phyloP scores from a whole-genome alignment of 331 rosid genomes.

The Telfairia occidentalis region DNA sequence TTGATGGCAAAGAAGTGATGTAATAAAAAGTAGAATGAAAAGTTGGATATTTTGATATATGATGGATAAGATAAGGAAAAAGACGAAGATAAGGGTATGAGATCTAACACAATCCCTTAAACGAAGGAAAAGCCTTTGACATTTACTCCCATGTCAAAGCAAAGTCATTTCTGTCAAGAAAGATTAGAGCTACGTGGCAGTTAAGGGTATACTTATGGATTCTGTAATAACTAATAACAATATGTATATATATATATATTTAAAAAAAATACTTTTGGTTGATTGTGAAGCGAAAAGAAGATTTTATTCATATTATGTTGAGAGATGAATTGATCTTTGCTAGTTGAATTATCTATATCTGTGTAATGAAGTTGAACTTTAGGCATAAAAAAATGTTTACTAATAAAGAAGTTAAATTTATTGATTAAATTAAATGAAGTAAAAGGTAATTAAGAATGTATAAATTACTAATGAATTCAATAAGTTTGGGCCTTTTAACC shows the following conservation, averaged over 20 bases:
- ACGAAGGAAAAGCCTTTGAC: conserved; percentile 9
- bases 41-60: neutral
- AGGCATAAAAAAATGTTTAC: neutral
- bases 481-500: neutral
- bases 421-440: neutral
- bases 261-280: neutral
- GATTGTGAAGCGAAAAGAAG: neutral
- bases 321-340: too few relatives aligned
- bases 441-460: neutral
- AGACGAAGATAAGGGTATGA: neutral
- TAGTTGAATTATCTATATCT: neutral
- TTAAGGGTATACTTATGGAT: neutral
- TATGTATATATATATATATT: too few relatives aligned
- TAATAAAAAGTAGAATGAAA: neutral
- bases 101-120: conserved; percentile 13
- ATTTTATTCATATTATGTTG: too few relatives aligned
- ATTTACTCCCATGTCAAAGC: conserved; percentile 8
- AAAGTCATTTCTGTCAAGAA: neutral
- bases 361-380: neutral
- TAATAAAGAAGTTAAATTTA: neutral
- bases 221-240: neutral
- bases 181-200: neutral
- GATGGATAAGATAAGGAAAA: neutral
- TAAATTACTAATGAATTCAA: neutral
- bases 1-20: neutral